Conservation (phyloP, 208 protist genomes). For the Leishmania lainsoni region DNA sequence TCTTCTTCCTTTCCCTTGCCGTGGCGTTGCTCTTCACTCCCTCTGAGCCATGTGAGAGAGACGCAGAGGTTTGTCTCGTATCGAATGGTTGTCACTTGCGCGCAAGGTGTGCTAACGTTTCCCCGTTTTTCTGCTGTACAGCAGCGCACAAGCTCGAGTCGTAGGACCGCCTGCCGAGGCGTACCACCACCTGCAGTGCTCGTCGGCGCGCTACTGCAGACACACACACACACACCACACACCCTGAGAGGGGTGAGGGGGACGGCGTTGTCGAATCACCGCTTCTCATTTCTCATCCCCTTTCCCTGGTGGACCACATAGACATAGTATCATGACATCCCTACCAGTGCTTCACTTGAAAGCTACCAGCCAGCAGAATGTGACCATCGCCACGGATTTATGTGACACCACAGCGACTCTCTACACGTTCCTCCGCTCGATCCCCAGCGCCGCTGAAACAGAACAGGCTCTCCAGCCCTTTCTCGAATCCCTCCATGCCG, state of each 20-base stretch:
- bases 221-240: not conserved
- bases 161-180: not conserved
- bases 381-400: conserved; percentile 49
- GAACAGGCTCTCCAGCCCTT: conserved; percentile 58
- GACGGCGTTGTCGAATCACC: not conserved
- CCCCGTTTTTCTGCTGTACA: too few relatives aligned
- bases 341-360: conserved; percentile 77
- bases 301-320: not conserved
- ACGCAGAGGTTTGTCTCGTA: not conserved
- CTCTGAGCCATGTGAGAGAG: not conserved
- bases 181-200: not conserved
- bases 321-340: conserved; percentile 23
- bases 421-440: conserved; percentile 83
- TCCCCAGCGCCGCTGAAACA: conserved; percentile 49
- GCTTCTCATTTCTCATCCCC: not conserved
- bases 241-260: not conserved
- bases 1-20: not conserved
- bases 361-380: conserved; percentile 45
- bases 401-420: conserved; percentile 59
- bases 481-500: conserved; percentile 32
- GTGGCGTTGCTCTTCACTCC: not conserved
- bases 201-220: not conserved
- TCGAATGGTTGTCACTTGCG: not conserved
- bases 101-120: not conserved
- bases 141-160: not conserved